phyloP scores from a whole-genome alignment of 1,284 basidiomycete genomes.

The Tilletia walkeri region DNA sequence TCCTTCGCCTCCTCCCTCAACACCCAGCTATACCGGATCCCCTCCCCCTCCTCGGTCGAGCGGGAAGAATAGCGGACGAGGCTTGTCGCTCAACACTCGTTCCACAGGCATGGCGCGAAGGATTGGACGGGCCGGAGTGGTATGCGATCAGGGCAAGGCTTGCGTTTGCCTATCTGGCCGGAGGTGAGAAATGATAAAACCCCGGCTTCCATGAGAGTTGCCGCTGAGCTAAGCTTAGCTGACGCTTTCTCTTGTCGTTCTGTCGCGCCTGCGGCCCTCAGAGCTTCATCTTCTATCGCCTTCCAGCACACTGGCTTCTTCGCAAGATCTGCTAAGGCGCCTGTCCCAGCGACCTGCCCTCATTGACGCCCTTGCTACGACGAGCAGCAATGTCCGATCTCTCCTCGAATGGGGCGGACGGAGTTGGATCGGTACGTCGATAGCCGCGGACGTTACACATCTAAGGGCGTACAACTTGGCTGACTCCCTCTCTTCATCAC shows the following conservation, averaged over 20 bases:
- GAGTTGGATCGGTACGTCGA: constrained; percentile 1
- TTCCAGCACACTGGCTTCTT: neutral
- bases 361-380: neutral
- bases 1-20: neutral
- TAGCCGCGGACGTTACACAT: too few relatives aligned
- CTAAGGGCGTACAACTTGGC: too few relatives aligned
- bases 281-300: constrained; percentile 9
- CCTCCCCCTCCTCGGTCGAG: neutral
- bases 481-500: too few relatives aligned
- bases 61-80: constrained; percentile 8
- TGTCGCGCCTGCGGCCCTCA: neutral
- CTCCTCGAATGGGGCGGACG: constrained; percentile 14
- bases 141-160: constrained; percentile 5
- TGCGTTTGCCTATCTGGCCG: constrained; percentile 10
- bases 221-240: too few relatives aligned
- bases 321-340: neutral
- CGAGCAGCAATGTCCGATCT: neutral
- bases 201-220: neutral
- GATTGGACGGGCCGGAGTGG: neutral
- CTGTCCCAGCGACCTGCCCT: neutral
- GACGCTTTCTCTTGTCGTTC: neutral
- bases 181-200: neutral
- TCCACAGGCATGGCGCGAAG: neutral
- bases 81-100: neutral
- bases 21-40: constrained; percentile 9